Evolutionary conservation across 257 asterid genomes (phyloP).

Genomic region (Mitragyna speciosa): DNA sequence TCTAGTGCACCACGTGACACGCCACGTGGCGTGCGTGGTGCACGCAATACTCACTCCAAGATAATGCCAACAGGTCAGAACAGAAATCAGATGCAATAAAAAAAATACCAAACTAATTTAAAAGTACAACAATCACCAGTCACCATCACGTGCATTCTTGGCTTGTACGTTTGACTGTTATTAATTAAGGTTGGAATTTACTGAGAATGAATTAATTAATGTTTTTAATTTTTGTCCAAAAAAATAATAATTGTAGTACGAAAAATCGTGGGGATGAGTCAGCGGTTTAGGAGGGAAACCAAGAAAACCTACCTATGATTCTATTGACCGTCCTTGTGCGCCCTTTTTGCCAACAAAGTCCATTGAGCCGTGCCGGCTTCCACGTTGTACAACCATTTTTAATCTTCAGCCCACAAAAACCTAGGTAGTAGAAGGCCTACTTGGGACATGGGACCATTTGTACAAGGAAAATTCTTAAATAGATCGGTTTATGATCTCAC

Average conservation of each 20-base stretch:
- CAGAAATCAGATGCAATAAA: background rate
- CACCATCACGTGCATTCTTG: slow-evolving; percentile 35
- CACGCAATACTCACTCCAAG: no score
- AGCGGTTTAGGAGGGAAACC: background rate
- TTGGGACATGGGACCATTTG: no score
- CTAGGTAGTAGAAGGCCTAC: no score
- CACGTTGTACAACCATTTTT: background rate
- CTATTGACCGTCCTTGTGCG: slow-evolving; percentile 15
- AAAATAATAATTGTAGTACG: no score
- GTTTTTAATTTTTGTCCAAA: no score
- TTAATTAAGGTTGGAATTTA: background rate
- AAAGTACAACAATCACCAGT: slow-evolving; percentile 1
- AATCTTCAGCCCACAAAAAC: no score
- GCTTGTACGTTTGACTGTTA: slow-evolving; percentile 21
- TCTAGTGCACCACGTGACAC: no score
- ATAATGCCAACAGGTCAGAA: slow-evolving; percentile 32
- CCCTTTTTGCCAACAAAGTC: background rate
- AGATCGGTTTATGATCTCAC: no score
- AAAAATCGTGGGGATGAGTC: background rate
- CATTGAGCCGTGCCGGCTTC: background rate
- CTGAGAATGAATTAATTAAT: no score
- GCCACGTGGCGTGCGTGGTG: no score
- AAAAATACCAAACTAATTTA: background rate
- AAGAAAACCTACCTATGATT: background rate
- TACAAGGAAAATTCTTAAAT: no score